Evolutionary conservation across 2,329 filamentous ascomycete genomes (phyloP), one percentile per base, ranked within the genome.

Genomic region (Fusarium stilboides): DNA sequence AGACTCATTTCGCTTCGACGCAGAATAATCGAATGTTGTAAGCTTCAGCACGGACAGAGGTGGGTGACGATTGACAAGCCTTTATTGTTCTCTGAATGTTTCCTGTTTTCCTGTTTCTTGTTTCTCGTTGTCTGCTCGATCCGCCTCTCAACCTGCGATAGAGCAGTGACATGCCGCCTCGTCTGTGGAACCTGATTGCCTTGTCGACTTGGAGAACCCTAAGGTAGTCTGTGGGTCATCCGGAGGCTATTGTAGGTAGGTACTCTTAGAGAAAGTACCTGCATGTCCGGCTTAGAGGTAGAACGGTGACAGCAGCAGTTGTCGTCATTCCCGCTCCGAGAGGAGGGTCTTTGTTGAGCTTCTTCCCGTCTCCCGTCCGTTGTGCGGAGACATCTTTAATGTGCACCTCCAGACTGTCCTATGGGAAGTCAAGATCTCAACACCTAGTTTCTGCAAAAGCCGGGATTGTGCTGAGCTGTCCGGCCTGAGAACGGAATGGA

Each of bases 101-200:
- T 44, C 57, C 40, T 58, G 49, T 42, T 46, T 46, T 47, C 60
- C 62, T 46, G 47, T 36, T 43, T 26, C 58, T 62, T 31, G 33
- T 47, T 55, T 49, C 22, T 57, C 24, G 42, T 31, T 24, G 46
- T 66, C 50, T 28, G n/a, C 31, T 55, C 49, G 51, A 70, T 65
- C 43, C 42, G 44, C 62, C 62, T 64, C 47, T 54, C 54, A 68
- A 61, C 52, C 50, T 46, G 49, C 50, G 67, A 70, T 65, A 70
- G 36, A 54, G 58, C 54, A 68, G 62, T 70, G 67, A 70, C 67
- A 70, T 70, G 58, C 62, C 50, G 57, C 50, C 47, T 70, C 36
- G 50, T 42, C 57, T 66, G 53, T 68, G 57, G 67, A 70, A 70
- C 67, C 67, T 59, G 62, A 60, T 70, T 60, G 58, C 51, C 54